A percentile compares a stretch with the other conserved stretches of the same genome.
These are phyloP conservation scores for Metschnikowia picachoensis DNA, from an alignment of 805 yeast genomes.

Conservation along the genomic window DNA sequence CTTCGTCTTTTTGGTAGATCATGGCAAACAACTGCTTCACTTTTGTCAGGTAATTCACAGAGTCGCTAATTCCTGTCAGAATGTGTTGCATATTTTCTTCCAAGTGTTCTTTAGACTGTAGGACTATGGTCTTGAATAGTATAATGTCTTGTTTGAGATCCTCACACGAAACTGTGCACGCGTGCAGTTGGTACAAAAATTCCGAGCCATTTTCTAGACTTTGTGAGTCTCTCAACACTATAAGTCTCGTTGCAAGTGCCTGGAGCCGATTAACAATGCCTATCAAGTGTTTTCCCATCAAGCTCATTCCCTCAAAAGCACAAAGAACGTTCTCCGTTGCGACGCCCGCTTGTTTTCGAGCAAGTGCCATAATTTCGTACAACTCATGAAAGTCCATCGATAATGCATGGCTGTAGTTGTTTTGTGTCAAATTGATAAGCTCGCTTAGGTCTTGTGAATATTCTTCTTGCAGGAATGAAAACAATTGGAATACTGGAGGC, in stretches of 20 bases:
- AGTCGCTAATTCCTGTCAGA: background rate
- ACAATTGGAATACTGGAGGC: background rate
- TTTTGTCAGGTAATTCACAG: background rate
- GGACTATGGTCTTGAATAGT: background rate
- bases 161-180: background rate
- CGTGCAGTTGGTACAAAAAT: background rate
- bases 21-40: conserved; percentile 1
- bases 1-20: background rate
- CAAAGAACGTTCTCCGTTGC: conserved; percentile 11
- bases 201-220: background rate
- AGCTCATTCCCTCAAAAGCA: conserved; percentile 7
- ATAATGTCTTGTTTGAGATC: conserved; percentile 4
- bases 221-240: conserved; percentile 6
- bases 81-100: background rate
- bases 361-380: conserved; percentile 2
- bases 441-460: background rate
- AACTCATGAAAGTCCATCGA: background rate
- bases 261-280: conserved; percentile 10
- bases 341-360: conserved; percentile 3
- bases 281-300: conserved; percentile 6
- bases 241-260: conserved; percentile 7
- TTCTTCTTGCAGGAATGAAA: background rate
- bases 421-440: background rate
- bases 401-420: background rate
- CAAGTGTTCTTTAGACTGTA: conserved; percentile 2